phyloP scores from a whole-genome alignment of 805 yeast species.

The Saturnispora besseyi region DNA sequence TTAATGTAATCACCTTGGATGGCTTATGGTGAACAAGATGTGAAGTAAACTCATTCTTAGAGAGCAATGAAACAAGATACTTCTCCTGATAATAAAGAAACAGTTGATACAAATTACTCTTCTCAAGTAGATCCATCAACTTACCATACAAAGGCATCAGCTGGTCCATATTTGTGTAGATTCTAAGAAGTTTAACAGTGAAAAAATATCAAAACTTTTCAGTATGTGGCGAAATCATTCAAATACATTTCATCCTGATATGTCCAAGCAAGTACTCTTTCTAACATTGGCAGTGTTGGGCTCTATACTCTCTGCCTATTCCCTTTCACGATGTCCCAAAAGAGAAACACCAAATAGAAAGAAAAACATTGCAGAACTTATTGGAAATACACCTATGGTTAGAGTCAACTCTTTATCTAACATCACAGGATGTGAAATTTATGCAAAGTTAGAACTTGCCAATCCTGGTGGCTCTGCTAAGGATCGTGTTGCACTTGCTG shows the following conservation, averaged over 20 bases:
- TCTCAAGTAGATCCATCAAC: background rate
- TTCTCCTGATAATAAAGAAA: conserved; percentile 9
- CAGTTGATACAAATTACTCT: conserved; percentile 3
- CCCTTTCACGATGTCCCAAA: background rate
- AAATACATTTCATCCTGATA: background rate
- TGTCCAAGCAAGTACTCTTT: conserved; percentile 7
- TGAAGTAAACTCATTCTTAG: conserved; percentile 16
- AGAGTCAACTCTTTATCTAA: conserved; percentile 60
- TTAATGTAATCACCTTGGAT: conserved; percentile 21
- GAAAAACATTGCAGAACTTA: conserved; percentile 39
- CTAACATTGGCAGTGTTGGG: conserved; percentile 7
- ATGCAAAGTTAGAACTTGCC: conserved; percentile 74
- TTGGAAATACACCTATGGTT: conserved; percentile 87
- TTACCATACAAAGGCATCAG: background rate
- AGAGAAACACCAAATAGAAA: conserved; percentile 13
- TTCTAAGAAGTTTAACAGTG: background rate
- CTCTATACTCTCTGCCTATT: conserved; percentile 6
- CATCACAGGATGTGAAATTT: conserved; percentile 71
- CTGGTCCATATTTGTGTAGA: background rate
- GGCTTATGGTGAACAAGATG: conserved; percentile 17
- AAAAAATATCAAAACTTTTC: conserved; percentile 3
- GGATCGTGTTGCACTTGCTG: conserved; percentile 85
- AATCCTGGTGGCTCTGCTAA: conserved; percentile 97
- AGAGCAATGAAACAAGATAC: conserved; percentile 12
- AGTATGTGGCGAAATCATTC: background rate